Percentiles rank a stretch among this genome's conserved stretches.
Evolutionary conservation across 2,329 filamentous ascomycete species (phyloP).

Genomic region (Colletotrichum musae): DNA sequence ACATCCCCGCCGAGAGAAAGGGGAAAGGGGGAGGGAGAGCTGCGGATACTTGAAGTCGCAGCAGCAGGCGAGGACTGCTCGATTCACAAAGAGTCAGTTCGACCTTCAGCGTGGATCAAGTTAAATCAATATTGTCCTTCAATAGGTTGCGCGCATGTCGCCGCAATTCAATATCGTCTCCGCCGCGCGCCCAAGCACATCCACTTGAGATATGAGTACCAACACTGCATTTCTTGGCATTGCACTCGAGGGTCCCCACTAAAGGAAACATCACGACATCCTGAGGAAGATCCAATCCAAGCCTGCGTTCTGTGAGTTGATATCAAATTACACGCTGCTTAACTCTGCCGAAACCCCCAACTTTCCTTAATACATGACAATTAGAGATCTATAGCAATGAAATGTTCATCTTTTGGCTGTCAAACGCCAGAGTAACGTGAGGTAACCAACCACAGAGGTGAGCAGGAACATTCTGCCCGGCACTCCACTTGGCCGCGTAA

Average conservation of each 20-base stretch:
- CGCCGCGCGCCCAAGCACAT: no score
- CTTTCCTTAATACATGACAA: no score
- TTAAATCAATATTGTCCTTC: neutral
- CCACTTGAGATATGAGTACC: no score
- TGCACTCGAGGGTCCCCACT: no score
- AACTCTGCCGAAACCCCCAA: no score
- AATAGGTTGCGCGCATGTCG: neutral
- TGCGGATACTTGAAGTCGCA: neutral
- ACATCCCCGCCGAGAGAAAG: constrained; percentile 2
- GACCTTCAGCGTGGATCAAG: neutral
- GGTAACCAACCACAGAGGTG: neutral
- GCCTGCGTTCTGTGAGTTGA: no score
- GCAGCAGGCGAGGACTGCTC: constrained; percentile 19
- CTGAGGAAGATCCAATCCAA: no score
- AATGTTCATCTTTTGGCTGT: neutral
- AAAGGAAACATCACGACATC: no score
- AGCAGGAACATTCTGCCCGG: constrained; percentile 4
- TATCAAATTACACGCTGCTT: no score
- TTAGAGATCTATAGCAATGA: no score
- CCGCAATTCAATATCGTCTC: neutral
- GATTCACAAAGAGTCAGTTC: neutral
- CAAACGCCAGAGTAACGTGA: neutral
- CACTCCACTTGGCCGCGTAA: constrained; percentile 8
- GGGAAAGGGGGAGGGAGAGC: neutral
- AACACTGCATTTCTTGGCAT: no score